Base-by-base conservation (phyloP, 371 early-diverging fungal species). In the Cokeromyces recurvatus region DNA sequence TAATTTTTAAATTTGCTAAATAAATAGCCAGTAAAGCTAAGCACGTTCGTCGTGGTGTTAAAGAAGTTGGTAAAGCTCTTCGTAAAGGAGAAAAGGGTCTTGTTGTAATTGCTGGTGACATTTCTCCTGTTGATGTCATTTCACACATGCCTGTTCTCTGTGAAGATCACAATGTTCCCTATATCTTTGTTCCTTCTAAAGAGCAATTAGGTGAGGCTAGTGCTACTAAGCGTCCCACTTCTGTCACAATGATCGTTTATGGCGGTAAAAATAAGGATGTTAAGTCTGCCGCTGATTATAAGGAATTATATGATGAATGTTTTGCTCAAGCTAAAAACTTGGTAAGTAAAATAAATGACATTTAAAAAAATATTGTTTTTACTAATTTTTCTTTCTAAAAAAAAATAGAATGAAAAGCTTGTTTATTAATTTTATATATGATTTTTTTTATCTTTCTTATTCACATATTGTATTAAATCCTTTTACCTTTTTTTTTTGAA, bases 61-160 rank as follows among this genome's bases (percentile, higher is more conserved):
- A 96, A 82, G 98, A 98, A 76, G 95, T 95, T 29, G 91, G 90
- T 43, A 97, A 97, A 78, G 91, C 87, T 46, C 77, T 98, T 51
- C 84, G 95, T 53, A 97, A 96, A 79, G 94, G 94, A 43, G 79
- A 88, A 51, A 94, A 95, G 79, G 98, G 96, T 19, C 59, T 99
- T 48, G 91, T 97, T 16, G 69, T 98, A 37, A 77, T 99, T 59
- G 97, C 97, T 29, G 98, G 94, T 43, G 94, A 97, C 70, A 91
- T 95, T 55, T 90, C 93, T 19, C 99, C 99, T 29, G 83, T 96
- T 51, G 99, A 99, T 72, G 92, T 98, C 38, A 89, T 98, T 51
- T 87, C 95, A 36, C 99, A 99, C 68, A 72, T 99, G 34, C 99
- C 99, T 43, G 89, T 96, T 32, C 72, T 99, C 32, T 98, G 98